Base-by-base conservation (phyloP, 306 rosid genomes). In the Myrica gale region DNA sequence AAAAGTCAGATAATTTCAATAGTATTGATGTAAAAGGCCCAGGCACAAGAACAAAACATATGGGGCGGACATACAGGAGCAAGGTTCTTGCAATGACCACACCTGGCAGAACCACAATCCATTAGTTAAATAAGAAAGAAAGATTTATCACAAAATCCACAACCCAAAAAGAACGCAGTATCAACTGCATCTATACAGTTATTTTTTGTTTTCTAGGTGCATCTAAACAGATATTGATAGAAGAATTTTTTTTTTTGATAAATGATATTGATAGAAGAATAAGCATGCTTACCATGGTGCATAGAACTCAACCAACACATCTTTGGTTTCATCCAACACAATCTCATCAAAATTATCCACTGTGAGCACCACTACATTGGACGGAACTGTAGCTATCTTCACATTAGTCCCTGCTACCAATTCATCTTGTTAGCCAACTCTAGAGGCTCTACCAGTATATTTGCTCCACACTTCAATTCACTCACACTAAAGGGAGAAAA, bases 51-150 rank as follows among this genome's bases (percentile, higher is more conserved):
- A 11, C 37, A 71, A 70, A 61, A 79, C 37, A 76, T 50, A 48
- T 58, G 76, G 62, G 79, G 23, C 9, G 23, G 57, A 81, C 99
- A 83, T 90, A 90, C 99, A 41, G 98, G 96, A 78, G 99, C 99
- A 90, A 96, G 99, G 73, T 73, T 84, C 86, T 89, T 90, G 91
- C 99, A 92, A 79, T 92, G 99, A 71, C 97, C 96, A 78, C 98
- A 92, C 99, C 99, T 96, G 86, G 54, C 23, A 78, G 69, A 78
- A 78, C 60, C 69, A 61, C 53, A 73, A 74, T 50, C 72, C 42
- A 76, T 71, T 46, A 84, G 85, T 60, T 74, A 50, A 32, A 55
- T 11, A 42, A 21, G 53, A 42, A 77, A 71, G 6, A 55, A 20
- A 61, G 76, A 26, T 17, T 11, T 58, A 71, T 50, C 19, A 63